Evolutionary conservation across 371 early-diverging fungal species (phyloP), one percentile per base, ranked within the genome.

Genomic region (Circinella umbellata): DNA sequence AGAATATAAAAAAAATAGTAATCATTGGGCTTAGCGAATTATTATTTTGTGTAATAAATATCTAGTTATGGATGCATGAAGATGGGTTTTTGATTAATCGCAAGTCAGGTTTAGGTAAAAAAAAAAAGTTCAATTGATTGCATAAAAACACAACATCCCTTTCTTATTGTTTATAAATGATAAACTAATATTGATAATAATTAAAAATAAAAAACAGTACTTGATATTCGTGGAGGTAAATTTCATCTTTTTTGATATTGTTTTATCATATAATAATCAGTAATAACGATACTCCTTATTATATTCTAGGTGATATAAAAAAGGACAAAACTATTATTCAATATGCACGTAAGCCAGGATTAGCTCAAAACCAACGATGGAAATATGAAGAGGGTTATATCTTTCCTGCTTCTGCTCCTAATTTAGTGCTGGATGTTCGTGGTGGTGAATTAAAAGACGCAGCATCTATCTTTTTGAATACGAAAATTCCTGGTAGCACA

Each of bases 341-440:
- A 66, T 84, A 81, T 70, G 79, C 79, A 39, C 82, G 84, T 49
- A 84, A 84, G 46, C 79, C 82, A 54, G 82, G 82, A 64, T 68
- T 84, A 64, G 84, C 84, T 20, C 76, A 81, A 15, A 84, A 84
- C 54, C 84, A 84, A 70, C 67, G 80, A 67, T 84, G 84, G 84
- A 72, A 75, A 53, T 84, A 79, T 49, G 70, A 81, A 61, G 76
- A 84, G 57, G 84, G 84, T 3, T 84, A 68, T 63, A 77, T 84
- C n/a, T 77, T 69, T n/a, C 71, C 80, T 17, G 70, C 71, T 20
- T 67, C 84, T 10, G 73, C 76, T 27, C 82, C 84, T 39, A 73
- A 79, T 61, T 65, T 84, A 18, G 80, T 77, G 6, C 66, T 84
- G 36, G 84, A 84, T 67, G 80, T 84, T 59, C 65, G 74, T 39